These are phyloP conservation scores for Fusarium haematococcum DNA, from an alignment of 2,329 filamentous ascomycete genomes.

Conservation along the genomic window DNA sequence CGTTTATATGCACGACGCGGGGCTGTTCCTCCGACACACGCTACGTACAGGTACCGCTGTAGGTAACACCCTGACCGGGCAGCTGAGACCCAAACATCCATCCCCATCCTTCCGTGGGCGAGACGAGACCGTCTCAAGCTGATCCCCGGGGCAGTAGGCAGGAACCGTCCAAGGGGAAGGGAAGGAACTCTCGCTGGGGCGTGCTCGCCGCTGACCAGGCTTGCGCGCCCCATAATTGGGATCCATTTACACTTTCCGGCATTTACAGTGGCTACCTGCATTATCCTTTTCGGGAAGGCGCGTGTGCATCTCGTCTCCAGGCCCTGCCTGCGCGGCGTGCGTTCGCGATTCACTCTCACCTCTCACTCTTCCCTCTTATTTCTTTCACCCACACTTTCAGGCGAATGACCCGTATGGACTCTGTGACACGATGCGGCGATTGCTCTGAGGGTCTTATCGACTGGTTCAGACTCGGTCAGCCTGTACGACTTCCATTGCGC, in stretches of 20 bases:
- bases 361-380: not conserved
- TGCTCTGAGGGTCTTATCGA: not conserved
- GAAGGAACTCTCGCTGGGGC: slow-evolving; percentile 19
- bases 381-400: not conserved
- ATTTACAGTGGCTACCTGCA: slow-evolving; percentile 10
- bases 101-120: not conserved
- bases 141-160: slow-evolving; percentile 23
- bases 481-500: not conserved
- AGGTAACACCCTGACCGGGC: slow-evolving; percentile 5
- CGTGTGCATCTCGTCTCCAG: slow-evolving; percentile 22
- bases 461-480: not conserved
- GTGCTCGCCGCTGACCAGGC: slow-evolving; percentile 17
- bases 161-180: slow-evolving; percentile 22
- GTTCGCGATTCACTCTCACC: not conserved
- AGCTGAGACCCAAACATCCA: slow-evolving; percentile 22
- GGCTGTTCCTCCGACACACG: slow-evolving; percentile 31
- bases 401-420: not conserved
- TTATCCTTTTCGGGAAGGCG: slow-evolving; percentile 30
- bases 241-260: slow-evolving; percentile 16
- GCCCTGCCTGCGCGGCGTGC: not conserved
- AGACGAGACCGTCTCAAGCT: slow-evolving; percentile 33
- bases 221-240: slow-evolving; percentile 20
- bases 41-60: slow-evolving; percentile 2
- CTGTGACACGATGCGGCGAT: not conserved
- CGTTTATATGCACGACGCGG: slow-evolving; percentile 62